Conservation (phyloP, 1,284 basidiomycete species). For the Phellinidium pouzarii region DNA sequence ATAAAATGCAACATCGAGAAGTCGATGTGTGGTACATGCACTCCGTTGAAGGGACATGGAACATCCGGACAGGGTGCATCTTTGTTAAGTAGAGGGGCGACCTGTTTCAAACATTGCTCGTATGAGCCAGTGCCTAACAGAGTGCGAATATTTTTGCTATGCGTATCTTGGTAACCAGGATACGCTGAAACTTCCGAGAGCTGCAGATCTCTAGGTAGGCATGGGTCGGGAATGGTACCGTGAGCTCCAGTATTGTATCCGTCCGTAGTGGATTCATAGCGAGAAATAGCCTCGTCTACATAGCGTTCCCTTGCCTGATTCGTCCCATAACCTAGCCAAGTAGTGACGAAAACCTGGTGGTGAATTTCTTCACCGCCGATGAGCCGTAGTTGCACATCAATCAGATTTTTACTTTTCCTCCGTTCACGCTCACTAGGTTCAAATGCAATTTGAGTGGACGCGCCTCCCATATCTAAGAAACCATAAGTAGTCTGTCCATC, state of each 20-base stretch:
- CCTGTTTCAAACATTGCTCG: conserved; percentile 70
- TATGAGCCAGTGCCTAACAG: conserved; percentile 91
- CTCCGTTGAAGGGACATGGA: conserved; percentile 96
- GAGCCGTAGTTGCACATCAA: conserved; percentile 76
- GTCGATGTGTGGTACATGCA: conserved; percentile 88
- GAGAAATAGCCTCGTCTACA: conserved; percentile 57
- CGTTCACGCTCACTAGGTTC: conserved; percentile 62
- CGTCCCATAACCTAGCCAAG: conserved; percentile 97
- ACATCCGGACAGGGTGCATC: conserved; percentile 74
- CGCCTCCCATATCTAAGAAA: conserved; percentile 99
- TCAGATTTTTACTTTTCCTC: conserved; percentile 54
- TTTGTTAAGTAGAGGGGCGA: conserved; percentile 82
- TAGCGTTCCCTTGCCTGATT: conserved; percentile 94
- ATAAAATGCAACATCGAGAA: conserved; percentile 92
- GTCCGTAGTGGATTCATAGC: conserved; percentile 39
- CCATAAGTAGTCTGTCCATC: conserved; percentile 80
- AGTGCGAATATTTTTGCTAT: conserved; percentile 45
- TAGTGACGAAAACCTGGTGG: conserved; percentile 95
- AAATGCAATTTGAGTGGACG: conserved; percentile 97
- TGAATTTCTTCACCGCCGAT: conserved; percentile 82
- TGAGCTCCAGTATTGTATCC: conserved; percentile 23
- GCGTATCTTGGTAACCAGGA: conserved; percentile 32
- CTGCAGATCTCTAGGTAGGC: conserved; percentile 75
- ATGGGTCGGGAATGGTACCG: conserved; percentile 74
- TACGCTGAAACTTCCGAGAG: conserved; percentile 48